Evolutionary conservation across 1,284 basidiomycete species (phyloP).

Genomic region (Porogramme epimiltina): DNA sequence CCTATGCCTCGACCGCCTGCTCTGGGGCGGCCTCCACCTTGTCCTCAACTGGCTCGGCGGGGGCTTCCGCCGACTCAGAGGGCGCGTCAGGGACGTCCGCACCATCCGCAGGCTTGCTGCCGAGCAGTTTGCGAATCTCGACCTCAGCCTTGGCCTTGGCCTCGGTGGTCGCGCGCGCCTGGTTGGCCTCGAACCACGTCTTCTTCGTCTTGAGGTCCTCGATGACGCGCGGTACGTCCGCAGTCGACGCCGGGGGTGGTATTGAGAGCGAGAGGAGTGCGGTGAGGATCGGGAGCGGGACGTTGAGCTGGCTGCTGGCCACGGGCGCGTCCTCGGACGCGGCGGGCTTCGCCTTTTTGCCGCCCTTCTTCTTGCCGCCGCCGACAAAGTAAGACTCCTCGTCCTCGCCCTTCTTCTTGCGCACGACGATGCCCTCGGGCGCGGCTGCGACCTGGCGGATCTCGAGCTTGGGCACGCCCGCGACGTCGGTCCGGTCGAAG

Average conservation of each 20-base stretch:
- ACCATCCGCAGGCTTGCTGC: conserved; percentile 44
- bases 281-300: conserved; percentile 85
- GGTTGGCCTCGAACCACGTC: conserved; percentile 89
- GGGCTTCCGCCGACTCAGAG: conserved; percentile 31
- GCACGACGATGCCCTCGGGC: conserved; percentile 72
- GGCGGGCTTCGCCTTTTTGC: conserved; percentile 53
- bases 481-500: conserved; percentile 50
- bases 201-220: conserved; percentile 95
- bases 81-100: conserved; percentile 41
- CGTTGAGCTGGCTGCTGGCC: conserved; percentile 58
- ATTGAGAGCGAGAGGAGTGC: conserved; percentile 91
- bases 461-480: conserved; percentile 83
- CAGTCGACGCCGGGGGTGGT: conserved; percentile 79
- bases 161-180: conserved; percentile 66
- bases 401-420: conserved; percentile 91
- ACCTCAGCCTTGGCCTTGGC: conserved; percentile 79
- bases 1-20: conserved; percentile 29
- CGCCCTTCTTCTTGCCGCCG: conserved; percentile 69
- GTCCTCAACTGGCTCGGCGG: conserved; percentile 47
- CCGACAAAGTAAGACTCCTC: conserved; percentile 86
- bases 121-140: conserved; percentile 72
- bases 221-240: conserved; percentile 84
- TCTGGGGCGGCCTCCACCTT: conserved; percentile 52
- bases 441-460: conserved; percentile 81
- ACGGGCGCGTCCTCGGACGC: conserved; percentile 3